Evolutionary conservation across 2,329 filamentous ascomycete species (phyloP), one percentile per base, ranked within the genome.

Genomic region (Aspergillus ochraceoroseus): DNA sequence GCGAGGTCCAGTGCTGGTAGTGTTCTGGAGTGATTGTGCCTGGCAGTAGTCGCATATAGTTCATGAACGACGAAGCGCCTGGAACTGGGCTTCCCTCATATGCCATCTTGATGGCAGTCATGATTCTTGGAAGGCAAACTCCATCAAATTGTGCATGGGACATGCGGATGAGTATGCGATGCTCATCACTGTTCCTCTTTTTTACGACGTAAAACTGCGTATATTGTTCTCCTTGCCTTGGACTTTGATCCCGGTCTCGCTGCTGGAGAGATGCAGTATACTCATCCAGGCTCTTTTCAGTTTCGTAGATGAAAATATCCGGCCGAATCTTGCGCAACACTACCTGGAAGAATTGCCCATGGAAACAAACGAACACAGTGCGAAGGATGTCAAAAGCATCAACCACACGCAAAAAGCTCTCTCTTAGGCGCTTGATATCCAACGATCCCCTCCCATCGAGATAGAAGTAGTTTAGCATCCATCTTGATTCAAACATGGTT

Each of bases 111-210:
- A 84, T 72, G 53, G 82, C 77, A 12, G 70, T 70, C 42, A 83
- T 72, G 13, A 83, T 71, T n/a, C 72, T 65, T 0, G 79, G 75
- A 6, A 84, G 70, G 49, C 76, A 83, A 14, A 84, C 79, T 47
- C 81, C 81, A 48, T 85, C 81, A 54, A 83, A 84, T 50, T 84
- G 80, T 0, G 80, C 77, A 57, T 85, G 81, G 0, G 80, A 83
- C 40, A 85, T 73, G 41, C 80, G 75, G 56, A 82, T 72, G 43
- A 65, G 53, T 22, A 75, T 64, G 9, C 83, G 73, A 31, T 70
- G 69, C 4, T 64, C 59, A 7, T 68, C 55, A 14, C 62, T 65
- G 8, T 54, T 51, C 39, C 57, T 59, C 40, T 65, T 65, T 41
- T 67, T 65, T 29, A 79, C 64, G 30, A 75, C 70, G 49, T 77